Evolutionary conservation across 495 filamentous ascomycete species (phyloP), one percentile per base, ranked within the genome.

Genomic region (Penicillium bovifimosum): DNA sequence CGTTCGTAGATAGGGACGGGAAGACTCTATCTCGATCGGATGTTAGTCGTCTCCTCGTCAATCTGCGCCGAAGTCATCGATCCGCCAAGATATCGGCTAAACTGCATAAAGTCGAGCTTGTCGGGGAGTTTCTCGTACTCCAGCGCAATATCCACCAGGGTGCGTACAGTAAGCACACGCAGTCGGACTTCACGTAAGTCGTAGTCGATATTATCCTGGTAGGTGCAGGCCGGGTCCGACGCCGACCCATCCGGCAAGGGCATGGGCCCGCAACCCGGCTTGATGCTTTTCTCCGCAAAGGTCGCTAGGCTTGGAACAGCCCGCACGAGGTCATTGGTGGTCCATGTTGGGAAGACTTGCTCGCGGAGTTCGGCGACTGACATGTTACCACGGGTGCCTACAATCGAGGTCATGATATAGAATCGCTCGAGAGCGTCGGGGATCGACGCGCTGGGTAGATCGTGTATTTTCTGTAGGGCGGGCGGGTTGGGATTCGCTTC

Each of bases 151-250:
- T 71, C 69, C 66, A 67, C 63, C 5, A 75, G n/a, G 0, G 62
- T 55, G 0, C 18, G 7, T 5, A 41, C 16, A 0, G 65, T 54
- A 3, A 75, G 49, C 11, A 27, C 27, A 0, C 64, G 64, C 2
- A 65, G 8, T n/a, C 64, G 64, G 13, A 62, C 51, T 1, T 58
- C 58, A n/a, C 52, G 63, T 0, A 75, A 47, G 33, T 74, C 70
- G 50, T 74, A 75, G 35, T 74, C 62, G 5, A 73, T 47, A 27
- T 70, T 68, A 16, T 65, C 62, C 41, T 72, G 68, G 56, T 60
- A 70, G 32, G 52, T 58, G 5, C 46, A n/a, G 1, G 42, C 46
- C 0, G 69, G 58, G 33, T 71, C 66, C 0, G 35, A 53, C 6
- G 53, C 27, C 6, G 41, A 29, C 24, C 53, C 50, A 16, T 50